phyloP scores from a whole-genome alignment of 2,329 filamentous ascomycete genomes.

The Botrytis elliptica region DNA sequence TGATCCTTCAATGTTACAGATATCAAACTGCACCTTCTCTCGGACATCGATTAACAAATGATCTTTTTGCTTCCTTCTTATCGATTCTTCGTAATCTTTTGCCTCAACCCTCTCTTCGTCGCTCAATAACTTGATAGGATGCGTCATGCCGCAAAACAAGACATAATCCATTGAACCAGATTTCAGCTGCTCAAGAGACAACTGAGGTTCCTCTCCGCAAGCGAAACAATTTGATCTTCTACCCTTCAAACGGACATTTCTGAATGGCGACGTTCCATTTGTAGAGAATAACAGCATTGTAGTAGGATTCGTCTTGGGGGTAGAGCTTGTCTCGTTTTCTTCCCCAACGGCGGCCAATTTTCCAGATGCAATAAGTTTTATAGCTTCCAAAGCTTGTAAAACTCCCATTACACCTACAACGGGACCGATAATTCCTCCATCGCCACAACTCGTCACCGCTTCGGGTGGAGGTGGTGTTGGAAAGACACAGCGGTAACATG shows the following conservation, averaged over 20 bases:
- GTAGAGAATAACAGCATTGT: constrained; percentile 52
- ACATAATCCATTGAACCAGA: constrained; percentile 76
- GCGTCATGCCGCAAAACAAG: constrained; percentile 72
- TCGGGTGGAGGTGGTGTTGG: constrained; percentile 81
- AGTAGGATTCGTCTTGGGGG: constrained; percentile 26
- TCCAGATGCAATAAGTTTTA: constrained; percentile 68
- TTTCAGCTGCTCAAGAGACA: constrained; percentile 62
- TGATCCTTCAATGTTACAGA: constrained; percentile 73
- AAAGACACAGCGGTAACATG: constrained; percentile 94
- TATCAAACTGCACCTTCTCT: constrained; percentile 79
- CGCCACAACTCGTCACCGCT: constrained; percentile 81
- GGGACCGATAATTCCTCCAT: constrained; percentile 88
- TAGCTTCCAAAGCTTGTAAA: constrained; percentile 82
- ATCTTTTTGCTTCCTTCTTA: constrained; percentile 31
- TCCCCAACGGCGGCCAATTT: constrained; percentile 28
- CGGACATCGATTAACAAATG: constrained; percentile 78
- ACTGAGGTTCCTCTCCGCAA: constrained; percentile 63
- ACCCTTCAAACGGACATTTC: constrained; percentile 71
- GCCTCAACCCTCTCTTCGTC: constrained; percentile 68
- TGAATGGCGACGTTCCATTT: constrained; percentile 58
- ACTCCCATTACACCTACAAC: constrained; percentile 94
- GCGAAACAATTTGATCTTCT: constrained; percentile 70
- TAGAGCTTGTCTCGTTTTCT: constrained; percentile 23
- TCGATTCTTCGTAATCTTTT: constrained; percentile 49
- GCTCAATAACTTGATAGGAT: constrained; percentile 55